A percentile compares a stretch with the other conserved stretches of the same genome.
Conservation (phyloP, 208 protist genomes). For the Leishmania tropica region DNA sequence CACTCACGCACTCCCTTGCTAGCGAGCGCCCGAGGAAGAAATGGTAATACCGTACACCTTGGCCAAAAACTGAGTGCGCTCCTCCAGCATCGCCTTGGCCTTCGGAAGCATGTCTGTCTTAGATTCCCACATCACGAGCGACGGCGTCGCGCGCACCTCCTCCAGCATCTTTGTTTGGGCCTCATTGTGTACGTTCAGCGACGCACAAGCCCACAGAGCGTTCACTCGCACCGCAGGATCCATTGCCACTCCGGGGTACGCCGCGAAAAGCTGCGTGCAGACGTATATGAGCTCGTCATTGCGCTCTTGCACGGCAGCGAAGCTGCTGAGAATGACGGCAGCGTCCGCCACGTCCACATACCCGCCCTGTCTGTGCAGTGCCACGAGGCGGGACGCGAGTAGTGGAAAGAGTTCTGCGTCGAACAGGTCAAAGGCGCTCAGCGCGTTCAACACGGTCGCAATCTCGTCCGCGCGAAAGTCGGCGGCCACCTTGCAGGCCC, state of each 20-base stretch:
- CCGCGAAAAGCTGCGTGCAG: constrained; percentile 65
- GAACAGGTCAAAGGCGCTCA: constrained; percentile 89
- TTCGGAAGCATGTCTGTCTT: constrained; percentile 16
- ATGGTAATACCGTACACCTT: constrained; percentile 47
- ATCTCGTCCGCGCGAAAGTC: constrained; percentile 87
- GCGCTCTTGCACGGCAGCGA: constrained; percentile 87
- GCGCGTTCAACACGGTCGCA: constrained; percentile 59
- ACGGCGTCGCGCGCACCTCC: constrained; percentile 32
- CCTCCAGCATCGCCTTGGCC: constrained; percentile 35
- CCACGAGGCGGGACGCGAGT: constrained; percentile 71
- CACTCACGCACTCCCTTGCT: background rate
- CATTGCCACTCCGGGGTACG: constrained; percentile 46
- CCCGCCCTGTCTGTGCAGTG: constrained; percentile 55
- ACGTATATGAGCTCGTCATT: constrained; percentile 85
- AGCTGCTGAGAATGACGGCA: constrained; percentile 77
- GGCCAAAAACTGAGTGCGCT: constrained; percentile 34
- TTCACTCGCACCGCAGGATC: constrained; percentile 49
- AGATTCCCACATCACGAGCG: constrained; percentile 27
- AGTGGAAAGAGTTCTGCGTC: constrained; percentile 91
- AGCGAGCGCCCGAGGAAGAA: background rate
- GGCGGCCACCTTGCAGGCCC: constrained; percentile 72
- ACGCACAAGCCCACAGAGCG: constrained; percentile 74
- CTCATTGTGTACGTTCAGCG: constrained; percentile 84
- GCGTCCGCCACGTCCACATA: constrained; percentile 71
- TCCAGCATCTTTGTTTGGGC: constrained; percentile 73